Base-by-base conservation (phyloP, 805 yeast genomes). In the Lipomyces yamanashiensis region DNA sequence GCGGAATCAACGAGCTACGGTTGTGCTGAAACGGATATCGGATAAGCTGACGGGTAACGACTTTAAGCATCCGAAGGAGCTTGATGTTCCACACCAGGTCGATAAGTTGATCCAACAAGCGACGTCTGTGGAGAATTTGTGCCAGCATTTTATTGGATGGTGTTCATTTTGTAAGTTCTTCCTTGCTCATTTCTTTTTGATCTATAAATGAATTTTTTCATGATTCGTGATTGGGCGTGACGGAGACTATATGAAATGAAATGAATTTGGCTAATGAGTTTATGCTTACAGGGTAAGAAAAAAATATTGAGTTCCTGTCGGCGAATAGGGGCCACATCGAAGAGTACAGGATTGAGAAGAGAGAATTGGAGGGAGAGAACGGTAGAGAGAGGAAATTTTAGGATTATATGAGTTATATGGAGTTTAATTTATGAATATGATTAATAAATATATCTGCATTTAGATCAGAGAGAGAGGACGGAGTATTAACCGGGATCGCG, bases 81-180 rank as follows among this genome's bases (percentile, higher is more conserved):
- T 96, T 66, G 87, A 86, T 70, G 92, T 92, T 44, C 88, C 96
- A 1, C 85, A 88, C 2, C 99, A 95, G 76, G 98, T 95, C 44
- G 98, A 95, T 71, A 88, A 87, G 74, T 79, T 95, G 74, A 95
- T 95, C 57, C 96, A 90, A 71, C 97, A 95, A 74, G 98, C 99
- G 1, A 95, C 98, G 0, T 88, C 96, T 54, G 96, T 93, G 37
- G 98, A 95, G 74, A 95, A 95, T 71, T 78, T 95, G 60, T 95
- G 98, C 73, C 98, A 92, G 76, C 99, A 93, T 76, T 95, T 90
- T 74, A 89, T 95, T 66, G 99, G 99, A 19, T 95, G 99, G 99
- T 95, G 99, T 78, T 90, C 98, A 0, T 95, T 93, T 84, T 95
- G 99, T 56, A 48, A 47, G 59, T 56, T 21, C 28, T 28, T 13